phyloP scores from a whole-genome alignment of 352 stramenopile genomes.

The Globisporangium carolinianum region DNA sequence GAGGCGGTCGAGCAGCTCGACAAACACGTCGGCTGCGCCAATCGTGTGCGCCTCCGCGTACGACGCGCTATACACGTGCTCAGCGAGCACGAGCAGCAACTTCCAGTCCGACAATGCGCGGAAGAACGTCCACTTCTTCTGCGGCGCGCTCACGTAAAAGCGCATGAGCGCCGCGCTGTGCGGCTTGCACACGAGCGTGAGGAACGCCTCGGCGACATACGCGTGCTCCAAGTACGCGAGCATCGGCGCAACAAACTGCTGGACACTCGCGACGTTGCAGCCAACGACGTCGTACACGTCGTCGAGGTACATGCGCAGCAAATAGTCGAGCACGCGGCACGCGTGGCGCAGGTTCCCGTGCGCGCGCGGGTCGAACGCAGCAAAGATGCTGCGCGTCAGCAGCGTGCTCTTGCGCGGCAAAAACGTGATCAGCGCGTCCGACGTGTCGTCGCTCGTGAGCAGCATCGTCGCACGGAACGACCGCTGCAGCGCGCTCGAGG shows the following conservation, averaged over 20 bases:
- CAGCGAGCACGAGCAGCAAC: constrained; percentile 73
- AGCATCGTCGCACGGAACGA: constrained; percentile 88
- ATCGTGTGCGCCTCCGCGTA: constrained; percentile 68
- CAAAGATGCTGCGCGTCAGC: constrained; percentile 76
- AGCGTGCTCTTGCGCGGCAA: constrained; percentile 73
- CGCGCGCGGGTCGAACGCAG: constrained; percentile 62
- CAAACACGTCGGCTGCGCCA: constrained; percentile 82
- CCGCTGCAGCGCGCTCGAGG: constrained; percentile 56
- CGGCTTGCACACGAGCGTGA: constrained; percentile 85
- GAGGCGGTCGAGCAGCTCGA: constrained; percentile 83
- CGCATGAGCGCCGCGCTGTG: constrained; percentile 63
- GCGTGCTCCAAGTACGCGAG: constrained; percentile 74
- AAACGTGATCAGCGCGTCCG: constrained; percentile 75
- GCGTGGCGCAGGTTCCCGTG: constrained; percentile 80
- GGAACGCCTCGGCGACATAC: constrained; percentile 79
- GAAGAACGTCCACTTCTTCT: constrained; percentile 88
- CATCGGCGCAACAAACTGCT: constrained; percentile 84
- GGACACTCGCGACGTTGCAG: constrained; percentile 41
- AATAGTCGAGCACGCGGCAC: constrained; percentile 82
- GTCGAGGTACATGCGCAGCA: constrained; percentile 82
- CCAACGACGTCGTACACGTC: constrained; percentile 85
- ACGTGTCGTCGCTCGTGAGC: constrained; percentile 80
- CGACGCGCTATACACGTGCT: constrained; percentile 63
- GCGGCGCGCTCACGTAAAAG: constrained; percentile 58
- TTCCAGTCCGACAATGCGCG: constrained; percentile 83